Base-by-base conservation (phyloP, 768 basidiomycete genomes). In the Phlebiopsis flavidoalba region DNA sequence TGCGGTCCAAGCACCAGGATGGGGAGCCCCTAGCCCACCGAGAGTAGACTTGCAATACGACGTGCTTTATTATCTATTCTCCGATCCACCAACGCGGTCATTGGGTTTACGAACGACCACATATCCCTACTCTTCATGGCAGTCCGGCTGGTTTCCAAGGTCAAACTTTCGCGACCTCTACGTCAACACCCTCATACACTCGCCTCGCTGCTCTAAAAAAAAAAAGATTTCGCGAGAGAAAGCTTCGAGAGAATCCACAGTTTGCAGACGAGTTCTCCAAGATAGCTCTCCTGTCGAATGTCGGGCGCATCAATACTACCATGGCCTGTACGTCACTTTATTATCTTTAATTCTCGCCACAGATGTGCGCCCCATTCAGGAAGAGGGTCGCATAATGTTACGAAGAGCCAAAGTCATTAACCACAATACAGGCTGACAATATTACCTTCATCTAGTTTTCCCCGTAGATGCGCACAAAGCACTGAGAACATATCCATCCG, bases 391-490 rank as follows among this genome's bases (percentile, higher is more conserved):
- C 26, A 31, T 3, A 31, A 31, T 31, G 26, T 2, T 2, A 31
- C 26, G 26, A 31, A 31, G 26, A 31, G 26, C 6, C 2, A 31
- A 31, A 31, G 26, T 31, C 6, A 31, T 31, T 31, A 31, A 31
- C 6, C 26, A 31, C 6, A n/a, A n/a, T 31, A 31, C 6, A 31
- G 6, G 26, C 26, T 31, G 26, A 31, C 26, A 2, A 31, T 3
- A 31, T 6, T 6, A 31, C 6, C 26, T 6, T 31, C 6, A 6
- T 53, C 5, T 64, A 89, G 88, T 91, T 74, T 89, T 89, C 69
- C 86, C 86, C 43, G 88, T n/a, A 89, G 71, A 89, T 90, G 88
- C 84, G 85, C 68, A 91, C 89, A 1, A n/a, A n/a, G 78, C 85
- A 15, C 80, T 89, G 63, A 77, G 89, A 61, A 87, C 87, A 24